Evolutionary conservation across 2,329 filamentous ascomycete species (phyloP).

Genomic region (Aureobasidium pullulans): DNA sequence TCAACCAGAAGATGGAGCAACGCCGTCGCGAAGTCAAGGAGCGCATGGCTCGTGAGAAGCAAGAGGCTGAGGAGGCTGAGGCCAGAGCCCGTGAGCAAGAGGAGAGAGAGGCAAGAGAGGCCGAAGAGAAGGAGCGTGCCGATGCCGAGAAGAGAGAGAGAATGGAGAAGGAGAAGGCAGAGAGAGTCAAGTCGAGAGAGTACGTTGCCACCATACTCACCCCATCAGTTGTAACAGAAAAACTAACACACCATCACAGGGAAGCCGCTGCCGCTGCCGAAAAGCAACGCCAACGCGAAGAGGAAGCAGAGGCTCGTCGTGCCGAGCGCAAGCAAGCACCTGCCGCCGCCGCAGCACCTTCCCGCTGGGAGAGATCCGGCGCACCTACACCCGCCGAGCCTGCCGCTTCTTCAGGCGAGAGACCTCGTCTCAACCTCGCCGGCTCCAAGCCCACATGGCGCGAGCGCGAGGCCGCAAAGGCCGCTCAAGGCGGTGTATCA

Average conservation of each 20-base stretch:
- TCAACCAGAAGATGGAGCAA: conserved; percentile 82
- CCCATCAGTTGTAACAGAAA: neutral
- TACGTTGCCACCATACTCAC: conserved; percentile 32
- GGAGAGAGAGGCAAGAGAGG: conserved; percentile 72
- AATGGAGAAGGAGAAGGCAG: conserved; percentile 62
- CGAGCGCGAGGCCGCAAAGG: conserved; percentile 56
- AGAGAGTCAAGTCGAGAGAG: conserved; percentile 52
- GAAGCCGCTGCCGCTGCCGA: conserved; percentile 56
- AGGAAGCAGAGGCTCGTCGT: conserved; percentile 73
- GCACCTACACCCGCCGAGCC: conserved; percentile 33
- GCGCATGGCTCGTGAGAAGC: conserved; percentile 71
- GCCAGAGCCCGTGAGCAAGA: conserved; percentile 72
- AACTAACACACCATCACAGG: conserved; percentile 37
- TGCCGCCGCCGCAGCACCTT: conserved; percentile 32
- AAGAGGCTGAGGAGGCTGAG: conserved; percentile 78
- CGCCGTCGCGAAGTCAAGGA: conserved; percentile 87
- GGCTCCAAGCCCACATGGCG: conserved; percentile 63
- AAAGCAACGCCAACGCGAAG: conserved; percentile 72
- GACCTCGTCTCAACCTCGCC: conserved; percentile 54
- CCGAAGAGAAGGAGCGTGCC: conserved; percentile 71
- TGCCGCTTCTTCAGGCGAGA: conserved; percentile 42
- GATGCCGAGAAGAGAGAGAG: conserved; percentile 74
- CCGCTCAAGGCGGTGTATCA: conserved; percentile 23
- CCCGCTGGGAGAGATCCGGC: conserved; percentile 31
- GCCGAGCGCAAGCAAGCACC: conserved; percentile 50